Base-by-base conservation (phyloP, 2,329 filamentous ascomycete genomes). In the Cytospora piceicola region DNA sequence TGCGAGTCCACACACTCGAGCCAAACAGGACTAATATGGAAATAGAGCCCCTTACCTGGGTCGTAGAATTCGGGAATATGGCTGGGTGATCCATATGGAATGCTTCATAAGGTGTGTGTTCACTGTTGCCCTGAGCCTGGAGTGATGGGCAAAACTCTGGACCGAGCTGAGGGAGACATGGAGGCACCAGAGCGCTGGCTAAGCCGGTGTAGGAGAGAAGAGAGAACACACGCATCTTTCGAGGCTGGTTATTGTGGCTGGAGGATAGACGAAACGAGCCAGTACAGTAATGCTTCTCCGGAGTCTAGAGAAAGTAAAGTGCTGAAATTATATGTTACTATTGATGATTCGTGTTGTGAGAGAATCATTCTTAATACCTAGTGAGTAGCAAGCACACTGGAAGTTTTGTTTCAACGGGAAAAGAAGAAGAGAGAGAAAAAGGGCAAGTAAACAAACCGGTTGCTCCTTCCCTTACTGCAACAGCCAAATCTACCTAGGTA, bases 101-200 rank as follows among this genome's bases (percentile, higher is more conserved):
- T 24, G 8, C 46, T 7, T 49, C 46, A 14, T 49, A 49, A 22
- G n/a, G 36, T 17, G 36, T 15, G 6, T n/a, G 9, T 17, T 17
- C 3, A 22, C 14, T 17, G 17, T 30, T 30, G 27, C 24, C n/a
- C 53, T 51, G n/a, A 9, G 17, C 29, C 12, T 39, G 36, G 27
- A 39, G 30, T 20, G 36, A 46, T 7, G 61, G 61, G 5, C 61
- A 63, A n/a, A 56, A 63, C 14, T 56, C 52, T n/a, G 29, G 30
- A 12, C 61, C 61, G 29, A 63, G 39, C 15, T 53, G 20, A 15
- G 54, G 32, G 29, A 52, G 30, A 14, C 54, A 63, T 30, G 54
- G 54, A 57, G 61, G 54, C 14, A 63, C 29, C 60, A 63, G 34
- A 17, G 60, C 36, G n/a, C n/a, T 24, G 60, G 39, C 52, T 22